Conservation (phyloP, 495 filamentous ascomycete species). For the Talaromyces adpressus region DNA sequence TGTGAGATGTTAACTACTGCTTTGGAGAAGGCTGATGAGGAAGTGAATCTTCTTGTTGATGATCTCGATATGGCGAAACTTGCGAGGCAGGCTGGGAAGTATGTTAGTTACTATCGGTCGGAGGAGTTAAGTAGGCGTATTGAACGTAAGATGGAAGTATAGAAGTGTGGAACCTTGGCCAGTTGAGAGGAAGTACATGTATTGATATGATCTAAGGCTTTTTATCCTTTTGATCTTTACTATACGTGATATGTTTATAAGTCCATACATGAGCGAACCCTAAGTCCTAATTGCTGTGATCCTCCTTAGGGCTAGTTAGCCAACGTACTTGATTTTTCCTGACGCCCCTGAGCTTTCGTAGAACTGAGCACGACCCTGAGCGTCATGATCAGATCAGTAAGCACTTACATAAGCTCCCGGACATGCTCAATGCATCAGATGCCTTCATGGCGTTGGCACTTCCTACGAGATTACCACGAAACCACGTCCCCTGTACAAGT, state of each 20-base stretch:
- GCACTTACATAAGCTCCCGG: no score
- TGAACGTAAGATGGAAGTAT: neutral
- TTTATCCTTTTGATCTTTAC: neutral
- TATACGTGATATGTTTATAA: neutral
- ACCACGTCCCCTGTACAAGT: no score
- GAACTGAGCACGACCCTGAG: no score
- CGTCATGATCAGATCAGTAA: no score
- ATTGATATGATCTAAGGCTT: neutral
- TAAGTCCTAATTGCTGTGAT: neutral
- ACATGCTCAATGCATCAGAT: no score
- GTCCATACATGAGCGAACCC: neutral
- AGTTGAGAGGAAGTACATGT: neutral
- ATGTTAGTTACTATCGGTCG: neutral
- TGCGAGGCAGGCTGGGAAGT: neutral
- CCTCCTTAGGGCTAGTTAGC: neutral
- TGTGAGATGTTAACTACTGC: conserved; percentile 5
- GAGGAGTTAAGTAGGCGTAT: neutral
- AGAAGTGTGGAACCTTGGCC: neutral
- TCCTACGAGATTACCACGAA: no score
- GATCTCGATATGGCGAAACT: neutral
- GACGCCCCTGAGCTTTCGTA: no score
- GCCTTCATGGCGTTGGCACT: no score
- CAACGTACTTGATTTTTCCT: no score
- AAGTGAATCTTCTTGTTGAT: neutral
- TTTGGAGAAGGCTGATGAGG: neutral